Base-by-base conservation (phyloP, 2,329 filamentous ascomycete species). In the Alternaria consortialis region DNA sequence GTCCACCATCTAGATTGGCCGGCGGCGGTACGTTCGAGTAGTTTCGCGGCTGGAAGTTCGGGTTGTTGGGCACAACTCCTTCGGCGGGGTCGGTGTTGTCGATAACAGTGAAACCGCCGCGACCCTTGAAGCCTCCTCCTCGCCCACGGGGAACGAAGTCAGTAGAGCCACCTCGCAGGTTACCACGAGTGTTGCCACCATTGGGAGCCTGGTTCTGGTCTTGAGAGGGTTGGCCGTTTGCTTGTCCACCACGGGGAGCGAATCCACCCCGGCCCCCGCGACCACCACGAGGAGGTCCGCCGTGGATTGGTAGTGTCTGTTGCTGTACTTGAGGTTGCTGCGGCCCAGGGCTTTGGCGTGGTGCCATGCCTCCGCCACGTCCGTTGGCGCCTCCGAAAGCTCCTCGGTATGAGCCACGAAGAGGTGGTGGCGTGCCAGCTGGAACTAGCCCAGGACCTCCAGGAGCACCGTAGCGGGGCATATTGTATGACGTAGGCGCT, bases 381-480 rank as follows among this genome's bases (percentile, higher is more conserved):
- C 80, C 76, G 36, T 77, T 77, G n/a, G 61, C 78, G 44, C 86
- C 85, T 36, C 80, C 72, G 17, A 87, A 80, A 42, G 86, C 87
- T 58, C 86, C 85, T 42, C 85, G 81, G 79, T 85, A 90, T 17
- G 85, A 86, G 17, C 86, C 85, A 57, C 80, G 80, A 31, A 90
- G 79, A n/a, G 87, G 84, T 15, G 84, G 80, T 57, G 88, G 88
- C n/a, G 83, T 72, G 8, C 76, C 68, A 23, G 87, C 87, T 52
- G 86, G 83, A 62, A 82, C 81, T 62, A 88, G 79, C 76, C 94
- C 91, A 13, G 86, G 83, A 32, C 84, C 84, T 34, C 84, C 79
- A 17, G 82, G 86, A 69, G 82, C 84, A 23, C 88, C 88, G 79
- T 85, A 88, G 13, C 83, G 80, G 27, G 77, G 75, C 42, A 85